Conservation (phyloP, 352 stramenopile genomes). For the Lagenidium giganteum region DNA sequence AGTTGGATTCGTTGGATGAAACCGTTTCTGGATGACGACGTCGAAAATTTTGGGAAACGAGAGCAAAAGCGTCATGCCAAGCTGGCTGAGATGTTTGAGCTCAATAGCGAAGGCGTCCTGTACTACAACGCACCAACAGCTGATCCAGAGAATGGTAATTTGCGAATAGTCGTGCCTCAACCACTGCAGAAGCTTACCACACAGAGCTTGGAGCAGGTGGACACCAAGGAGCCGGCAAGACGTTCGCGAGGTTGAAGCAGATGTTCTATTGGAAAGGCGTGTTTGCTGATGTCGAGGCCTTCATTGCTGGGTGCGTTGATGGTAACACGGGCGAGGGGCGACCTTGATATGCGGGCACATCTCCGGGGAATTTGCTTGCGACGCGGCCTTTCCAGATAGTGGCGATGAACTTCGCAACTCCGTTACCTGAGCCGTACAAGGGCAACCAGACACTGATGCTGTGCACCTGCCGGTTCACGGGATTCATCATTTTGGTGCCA, state of each 20-base stretch:
- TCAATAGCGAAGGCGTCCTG: constrained; percentile 1
- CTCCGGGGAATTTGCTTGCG: constrained; percentile 14
- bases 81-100: constrained; percentile 2
- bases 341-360: background rate
- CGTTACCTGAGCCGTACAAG: too few species aligned
- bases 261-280: constrained; percentile 9
- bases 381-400: too few species aligned
- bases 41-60: background rate
- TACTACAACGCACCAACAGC: constrained; percentile 2
- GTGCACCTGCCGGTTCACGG: too few species aligned
- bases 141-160: too few species aligned
- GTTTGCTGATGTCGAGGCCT: constrained; percentile 6
- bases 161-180: constrained; percentile 7
- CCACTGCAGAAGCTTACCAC: constrained; percentile 15
- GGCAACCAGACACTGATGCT: too few species aligned
- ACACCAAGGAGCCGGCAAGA: constrained; percentile 12
- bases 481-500: too few species aligned
- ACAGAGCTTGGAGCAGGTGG: constrained; percentile 10
- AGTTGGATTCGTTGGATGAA: background rate
- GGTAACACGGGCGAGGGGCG: constrained; percentile 14
- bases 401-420: too few species aligned
- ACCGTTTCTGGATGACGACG: background rate
- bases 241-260: constrained; percentile 3
- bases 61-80: background rate
- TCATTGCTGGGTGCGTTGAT: constrained; percentile 8